Base-by-base conservation (phyloP, 2,329 filamentous ascomycete species). In the Colletotrichum godetiae region DNA sequence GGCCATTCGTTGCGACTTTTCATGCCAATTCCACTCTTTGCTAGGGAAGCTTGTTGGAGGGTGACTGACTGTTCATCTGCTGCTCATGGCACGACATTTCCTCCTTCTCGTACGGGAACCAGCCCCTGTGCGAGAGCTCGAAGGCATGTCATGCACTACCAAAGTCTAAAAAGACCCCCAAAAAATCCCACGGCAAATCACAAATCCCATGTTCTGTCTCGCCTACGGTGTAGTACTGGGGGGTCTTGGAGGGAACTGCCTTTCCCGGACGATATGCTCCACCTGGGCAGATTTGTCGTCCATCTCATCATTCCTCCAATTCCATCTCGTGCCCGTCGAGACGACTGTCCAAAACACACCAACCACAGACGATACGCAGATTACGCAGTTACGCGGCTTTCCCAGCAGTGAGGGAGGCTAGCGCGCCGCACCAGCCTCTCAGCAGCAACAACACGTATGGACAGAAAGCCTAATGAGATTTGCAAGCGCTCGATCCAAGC, bases 161-260 rank as follows among this genome's bases (percentile, higher is more conserved):
- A 62, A 72, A 72, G 64, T 62, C 52, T 72, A 68, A 37, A 31
- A 27, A 19, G 27, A 31, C 49, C 33, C 33, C 19, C 42, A 49
- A 49, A 46, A 29, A 55, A 35, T 33, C 31, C 35, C 35, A 68
- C 64, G 35, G 64, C 49, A 61, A 58, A 68, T 62, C 57, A 33
- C 57, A 52, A 72, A 68, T 72, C 49, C 68, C 68, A 72, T 72
- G 55, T 55, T 61, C 19, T 49, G 42, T 49, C 19, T 12, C 42
- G 33, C 29, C 24, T 63, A 35, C 46, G 31, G 60, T 29, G 13
- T 42, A 6, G 15, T 42, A 15, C 12, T 8, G n/a, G 55, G n/a
- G 29, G 15, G 7, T n/a, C 13, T 63, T 31, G 58, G 33, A 24
- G 31, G 24, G 42, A 35, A 53, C 22, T n/a, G 58, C 33, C 58